Percentiles rank a stretch among this genome's conserved stretches.
Evolutionary conservation across 2,329 filamentous ascomycete genomes (phyloP).

Genomic region (Aspergillus luchuensis): DNA sequence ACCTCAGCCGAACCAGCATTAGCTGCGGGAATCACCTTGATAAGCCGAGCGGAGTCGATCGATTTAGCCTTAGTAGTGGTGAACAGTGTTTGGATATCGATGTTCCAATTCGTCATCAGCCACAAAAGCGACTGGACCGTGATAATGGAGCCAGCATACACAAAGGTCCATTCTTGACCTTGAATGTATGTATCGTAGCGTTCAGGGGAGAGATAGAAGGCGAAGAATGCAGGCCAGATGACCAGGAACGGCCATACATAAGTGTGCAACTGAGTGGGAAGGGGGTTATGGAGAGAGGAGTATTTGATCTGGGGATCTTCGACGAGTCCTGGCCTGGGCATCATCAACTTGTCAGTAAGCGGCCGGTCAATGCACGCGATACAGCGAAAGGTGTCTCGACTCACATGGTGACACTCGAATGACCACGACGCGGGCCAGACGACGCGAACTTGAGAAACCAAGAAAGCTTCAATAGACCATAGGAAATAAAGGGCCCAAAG

Average conservation of each 20-base stretch:
- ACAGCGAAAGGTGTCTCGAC: slow-evolving; percentile 17
- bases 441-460: slow-evolving; percentile 18
- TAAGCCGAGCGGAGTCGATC: slow-evolving; percentile 74
- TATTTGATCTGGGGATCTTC: slow-evolving; percentile 87
- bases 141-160: slow-evolving; percentile 86
- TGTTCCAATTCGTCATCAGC: slow-evolving; percentile 97
- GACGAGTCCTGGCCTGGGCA: slow-evolving; percentile 74
- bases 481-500: slow-evolving; percentile 19
- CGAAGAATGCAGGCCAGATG: slow-evolving; percentile 88
- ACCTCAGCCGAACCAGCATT: slow-evolving; percentile 92
- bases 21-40: slow-evolving; percentile 87
- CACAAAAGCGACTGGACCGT: slow-evolving; percentile 86
- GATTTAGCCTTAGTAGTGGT: slow-evolving; percentile 71
- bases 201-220: slow-evolving; percentile 78
- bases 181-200: slow-evolving; percentile 90
- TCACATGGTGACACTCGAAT: slow-evolving; percentile 37
- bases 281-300: slow-evolving; percentile 83
- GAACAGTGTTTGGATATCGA: slow-evolving; percentile 79
- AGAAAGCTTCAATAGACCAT: slow-evolving; percentile 28
- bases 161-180: slow-evolving; percentile 96
- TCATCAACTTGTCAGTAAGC: slow-evolving; percentile 19
- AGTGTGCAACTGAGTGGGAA: slow-evolving; percentile 76
- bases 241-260: slow-evolving; percentile 94
- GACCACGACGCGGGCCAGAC: slow-evolving; percentile 34
- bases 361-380: slow-evolving; percentile 15